Evolutionary conservation across 805 yeast species (phyloP), one percentile per base, ranked within the genome.

Genomic region (Myxozyma sirexii): DNA sequence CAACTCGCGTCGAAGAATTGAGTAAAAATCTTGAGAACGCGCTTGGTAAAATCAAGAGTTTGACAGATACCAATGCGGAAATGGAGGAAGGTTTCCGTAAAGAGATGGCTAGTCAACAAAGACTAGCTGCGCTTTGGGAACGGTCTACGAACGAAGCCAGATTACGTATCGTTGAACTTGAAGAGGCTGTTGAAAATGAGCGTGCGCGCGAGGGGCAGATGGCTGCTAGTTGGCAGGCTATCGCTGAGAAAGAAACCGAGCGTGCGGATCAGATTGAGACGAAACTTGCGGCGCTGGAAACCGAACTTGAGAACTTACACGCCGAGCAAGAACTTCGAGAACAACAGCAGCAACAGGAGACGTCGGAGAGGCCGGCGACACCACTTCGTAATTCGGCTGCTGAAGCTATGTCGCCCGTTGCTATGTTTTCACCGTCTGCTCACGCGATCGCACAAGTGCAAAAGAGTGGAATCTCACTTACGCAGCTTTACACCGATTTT

Each of bases 401-500:
- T 8, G 38, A 8, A 15, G 13, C 31, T 27, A 55, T 21, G 17
- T 59, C 67, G 4, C 59, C 62, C 5, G 62, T 41, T 17, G 66
- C 66, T 12, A 54, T 77, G 26, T 71, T 85, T 52, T 78, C 87
- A 0, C 82, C 85, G 5, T 79, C 87, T 6, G 87, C 90, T 0
- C 80, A 82, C 49, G 80, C 81, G 38, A 79, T 84, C 23, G 76
- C 84, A 8, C 75, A 77, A 43, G 71, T 75, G 41, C 73, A 71
- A 29, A 64, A 71, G 48, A 85, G 86, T 7, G 80, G 87, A 6
- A 84, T 92, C 29, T 72, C 77, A 0, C 75, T 88, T 41, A 84
- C 88, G 2, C 82, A 87, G 45, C 75, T 87, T 31, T 83, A 85
- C 65, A 72, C 87, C 1, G 93, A 88, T 67, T 83, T 82, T 67